Evolutionary conservation across 345 rosid genomes (phyloP).

Genomic region (Barbarea vulgaris): DNA sequence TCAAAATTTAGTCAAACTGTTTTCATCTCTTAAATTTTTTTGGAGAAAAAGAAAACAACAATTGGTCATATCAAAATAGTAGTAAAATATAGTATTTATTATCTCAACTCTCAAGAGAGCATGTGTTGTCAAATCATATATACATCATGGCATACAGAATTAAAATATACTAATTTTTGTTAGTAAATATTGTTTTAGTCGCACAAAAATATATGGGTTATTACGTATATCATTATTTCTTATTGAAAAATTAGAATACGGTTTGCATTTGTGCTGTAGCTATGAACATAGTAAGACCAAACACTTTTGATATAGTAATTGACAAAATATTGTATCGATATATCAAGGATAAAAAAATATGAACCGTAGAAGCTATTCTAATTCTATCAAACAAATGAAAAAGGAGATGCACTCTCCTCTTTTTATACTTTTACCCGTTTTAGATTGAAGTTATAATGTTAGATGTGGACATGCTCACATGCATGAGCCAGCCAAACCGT

Average conservation of each 20-base stretch:
- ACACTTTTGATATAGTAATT: background rate
- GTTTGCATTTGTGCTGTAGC: background rate
- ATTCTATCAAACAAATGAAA: background rate
- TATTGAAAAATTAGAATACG: background rate
- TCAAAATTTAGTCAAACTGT: background rate
- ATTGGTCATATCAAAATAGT: background rate
- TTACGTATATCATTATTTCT: background rate
- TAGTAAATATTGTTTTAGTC: background rate
- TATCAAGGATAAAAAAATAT: background rate
- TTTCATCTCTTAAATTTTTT: background rate
- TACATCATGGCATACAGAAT: background rate
- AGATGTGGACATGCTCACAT: background rate
- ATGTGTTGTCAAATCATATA: slow-evolving; percentile 8
- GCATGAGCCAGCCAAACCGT: background rate
- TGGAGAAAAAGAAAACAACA: background rate
- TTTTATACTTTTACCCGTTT: background rate
- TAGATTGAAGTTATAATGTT: background rate
- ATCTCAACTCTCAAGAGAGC: background rate
- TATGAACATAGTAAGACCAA: background rate
- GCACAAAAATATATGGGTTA: background rate
- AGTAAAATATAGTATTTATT: background rate
- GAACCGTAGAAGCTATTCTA: slow-evolving; percentile 7
- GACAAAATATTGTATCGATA: background rate
- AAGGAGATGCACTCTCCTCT: background rate
- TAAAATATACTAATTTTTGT: background rate